Percentiles rank a stretch among this genome's conserved stretches.
Conservation (phyloP, 2,329 filamentous ascomycete genomes). For the Mycosphaerelloides madeirae region DNA sequence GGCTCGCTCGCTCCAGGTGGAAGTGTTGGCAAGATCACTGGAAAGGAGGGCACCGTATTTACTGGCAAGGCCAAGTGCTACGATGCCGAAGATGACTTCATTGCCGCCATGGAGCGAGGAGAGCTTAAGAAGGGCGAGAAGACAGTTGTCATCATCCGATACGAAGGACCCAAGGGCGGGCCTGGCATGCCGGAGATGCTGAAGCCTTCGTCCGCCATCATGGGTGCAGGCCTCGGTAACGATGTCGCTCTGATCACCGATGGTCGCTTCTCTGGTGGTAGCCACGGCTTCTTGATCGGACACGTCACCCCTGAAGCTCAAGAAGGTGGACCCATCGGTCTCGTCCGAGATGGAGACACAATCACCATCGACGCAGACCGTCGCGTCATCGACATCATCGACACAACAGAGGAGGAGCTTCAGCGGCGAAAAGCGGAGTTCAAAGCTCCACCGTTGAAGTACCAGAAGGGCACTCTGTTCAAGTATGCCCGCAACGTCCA, state of each 20-base stretch:
- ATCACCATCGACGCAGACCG: slow-evolving; percentile 79
- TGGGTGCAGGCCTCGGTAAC: slow-evolving; percentile 67
- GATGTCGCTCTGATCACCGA: slow-evolving; percentile 72
- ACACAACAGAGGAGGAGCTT: slow-evolving; percentile 61
- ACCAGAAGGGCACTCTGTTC: slow-evolving; percentile 54
- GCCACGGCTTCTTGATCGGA: slow-evolving; percentile 81
- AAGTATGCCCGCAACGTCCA: slow-evolving; percentile 55
- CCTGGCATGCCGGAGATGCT: slow-evolving; percentile 74
- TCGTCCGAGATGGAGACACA: slow-evolving; percentile 74
- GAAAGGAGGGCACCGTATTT: slow-evolving; percentile 66
- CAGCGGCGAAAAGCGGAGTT: slow-evolving; percentile 48
- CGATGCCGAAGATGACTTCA: slow-evolving; percentile 65
- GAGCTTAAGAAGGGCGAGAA: slow-evolving; percentile 72
- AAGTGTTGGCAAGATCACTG: slow-evolving; percentile 70
- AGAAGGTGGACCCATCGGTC: slow-evolving; percentile 76
- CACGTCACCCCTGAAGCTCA: slow-evolving; percentile 85
- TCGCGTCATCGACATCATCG: slow-evolving; percentile 57
- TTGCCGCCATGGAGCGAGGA: slow-evolving; percentile 60
- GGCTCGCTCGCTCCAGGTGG: slow-evolving; percentile 66
- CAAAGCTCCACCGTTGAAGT: slow-evolving; percentile 52
- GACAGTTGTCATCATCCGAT: slow-evolving; percentile 70
- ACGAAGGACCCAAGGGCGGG: slow-evolving; percentile 68
- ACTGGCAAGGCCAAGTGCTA: slow-evolving; percentile 66
- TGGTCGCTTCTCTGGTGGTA: slow-evolving; percentile 72
- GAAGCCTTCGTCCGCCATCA: slow-evolving; percentile 67